Evolutionary conservation across 352 stramenopile genomes (phyloP).

Genomic region (Phytopythium vexans): DNA sequence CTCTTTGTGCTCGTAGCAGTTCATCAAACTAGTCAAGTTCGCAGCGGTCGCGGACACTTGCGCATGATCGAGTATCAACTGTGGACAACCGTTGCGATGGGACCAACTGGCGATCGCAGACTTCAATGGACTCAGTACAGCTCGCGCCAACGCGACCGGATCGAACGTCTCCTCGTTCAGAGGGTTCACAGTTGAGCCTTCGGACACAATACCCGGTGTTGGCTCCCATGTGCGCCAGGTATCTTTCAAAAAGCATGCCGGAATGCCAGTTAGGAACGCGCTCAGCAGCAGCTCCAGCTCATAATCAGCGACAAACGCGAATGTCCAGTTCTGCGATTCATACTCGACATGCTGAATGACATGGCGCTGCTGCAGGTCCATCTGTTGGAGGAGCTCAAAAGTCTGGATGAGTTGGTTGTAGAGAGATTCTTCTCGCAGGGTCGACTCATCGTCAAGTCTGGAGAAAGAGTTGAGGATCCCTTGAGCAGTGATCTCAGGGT

Average conservation of each 20-base stretch:
- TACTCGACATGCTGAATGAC: constrained; percentile 74
- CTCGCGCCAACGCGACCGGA: constrained; percentile 31
- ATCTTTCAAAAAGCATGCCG: constrained; percentile 43
- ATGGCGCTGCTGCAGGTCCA: constrained; percentile 77
- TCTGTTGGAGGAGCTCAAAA: constrained; percentile 69
- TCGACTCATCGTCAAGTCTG: constrained; percentile 23
- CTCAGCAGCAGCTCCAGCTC: constrained; percentile 75
- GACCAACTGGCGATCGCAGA: constrained; percentile 25
- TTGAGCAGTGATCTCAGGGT: constrained; percentile 55
- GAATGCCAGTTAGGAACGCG: constrained; percentile 58
- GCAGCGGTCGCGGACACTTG: constrained; percentile 6
- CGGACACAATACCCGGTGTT: constrained; percentile 18
- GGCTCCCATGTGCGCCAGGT: constrained; percentile 20
- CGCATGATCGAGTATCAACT: constrained; percentile 12
- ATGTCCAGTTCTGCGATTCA: constrained; percentile 82
- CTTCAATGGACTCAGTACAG: constrained; percentile 44
- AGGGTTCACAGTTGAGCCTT: constrained; percentile 21
- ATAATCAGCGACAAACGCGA: constrained; percentile 81
- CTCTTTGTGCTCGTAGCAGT: constrained; percentile 37
- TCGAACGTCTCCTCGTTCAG: constrained; percentile 23
- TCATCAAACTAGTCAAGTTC: constrained; percentile 18
- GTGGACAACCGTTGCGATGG: constrained; percentile 32
- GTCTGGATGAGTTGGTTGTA: constrained; percentile 55
- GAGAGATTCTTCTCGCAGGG: constrained; percentile 35
- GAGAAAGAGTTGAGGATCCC: constrained; percentile 60